phyloP scores from a whole-genome alignment of 768 basidiomycete species.

The Tricholoma bakamatsutake region DNA sequence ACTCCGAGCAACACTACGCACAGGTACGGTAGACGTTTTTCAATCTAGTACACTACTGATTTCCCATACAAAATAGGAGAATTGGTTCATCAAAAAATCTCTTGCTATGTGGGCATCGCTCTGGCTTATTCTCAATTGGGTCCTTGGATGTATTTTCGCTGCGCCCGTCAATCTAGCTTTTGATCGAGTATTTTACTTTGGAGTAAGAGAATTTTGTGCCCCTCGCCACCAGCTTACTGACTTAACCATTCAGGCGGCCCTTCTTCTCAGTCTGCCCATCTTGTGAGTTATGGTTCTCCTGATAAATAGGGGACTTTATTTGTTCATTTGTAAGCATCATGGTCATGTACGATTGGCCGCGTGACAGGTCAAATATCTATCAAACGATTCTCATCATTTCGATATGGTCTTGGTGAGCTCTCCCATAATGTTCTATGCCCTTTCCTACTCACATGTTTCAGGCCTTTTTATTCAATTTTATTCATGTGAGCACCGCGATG shows the following conservation, averaged over 20 bases:
- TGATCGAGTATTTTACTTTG: slow-evolving; percentile 62
- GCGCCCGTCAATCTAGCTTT: slow-evolving; percentile 32
- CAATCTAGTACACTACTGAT: slow-evolving; percentile 2
- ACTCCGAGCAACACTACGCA: slow-evolving; percentile 39
- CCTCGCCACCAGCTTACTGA: background rate
- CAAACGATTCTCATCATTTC: slow-evolving; percentile 54
- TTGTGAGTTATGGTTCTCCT: slow-evolving; percentile 26
- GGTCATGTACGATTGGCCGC: slow-evolving; percentile 69
- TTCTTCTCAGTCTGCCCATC: slow-evolving; percentile 56
- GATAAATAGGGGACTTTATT: background rate
- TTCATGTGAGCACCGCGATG: slow-evolving; percentile 34
- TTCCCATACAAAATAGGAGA: slow-evolving; percentile 40
- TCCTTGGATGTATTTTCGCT: slow-evolving; percentile 49
- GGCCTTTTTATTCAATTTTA: slow-evolving; percentile 58
- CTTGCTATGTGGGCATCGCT: slow-evolving; percentile 57
- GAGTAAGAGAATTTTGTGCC: slow-evolving; percentile 27
- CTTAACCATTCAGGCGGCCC: slow-evolving; percentile 23
- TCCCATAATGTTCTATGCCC: background rate
- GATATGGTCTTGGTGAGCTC: slow-evolving; percentile 57
- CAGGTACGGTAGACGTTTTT: slow-evolving; percentile 22
- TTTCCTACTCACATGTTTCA: slow-evolving; percentile 17
- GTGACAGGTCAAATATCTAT: slow-evolving; percentile 51
- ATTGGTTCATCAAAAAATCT: slow-evolving; percentile 66
- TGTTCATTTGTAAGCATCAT: slow-evolving; percentile 31
- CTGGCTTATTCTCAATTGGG: slow-evolving; percentile 69